phyloP scores from a whole-genome alignment of 2,329 filamentous ascomycete species.

The Calonectria montana region DNA sequence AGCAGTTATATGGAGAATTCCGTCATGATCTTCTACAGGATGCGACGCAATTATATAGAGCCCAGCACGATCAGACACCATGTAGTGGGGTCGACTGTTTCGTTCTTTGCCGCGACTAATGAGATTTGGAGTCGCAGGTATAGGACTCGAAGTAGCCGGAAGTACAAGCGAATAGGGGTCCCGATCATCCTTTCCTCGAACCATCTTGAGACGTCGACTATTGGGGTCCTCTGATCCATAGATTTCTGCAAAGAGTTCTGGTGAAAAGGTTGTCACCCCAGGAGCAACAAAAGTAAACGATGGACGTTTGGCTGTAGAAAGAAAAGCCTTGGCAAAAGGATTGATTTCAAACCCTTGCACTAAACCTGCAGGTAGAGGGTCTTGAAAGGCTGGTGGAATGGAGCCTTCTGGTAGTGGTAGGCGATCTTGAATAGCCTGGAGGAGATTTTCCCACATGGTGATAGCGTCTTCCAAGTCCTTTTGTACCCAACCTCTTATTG shows the following conservation, averaged over 20 bases:
- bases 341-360: not conserved
- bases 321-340: not conserved
- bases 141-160: not conserved
- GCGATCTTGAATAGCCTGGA: not conserved
- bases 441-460: not conserved
- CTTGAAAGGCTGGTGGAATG: not conserved
- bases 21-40: not conserved
- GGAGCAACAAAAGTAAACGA: not conserved
- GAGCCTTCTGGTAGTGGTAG: not conserved
- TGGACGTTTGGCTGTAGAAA: not conserved
- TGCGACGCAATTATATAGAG: not conserved
- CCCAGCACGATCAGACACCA: not conserved
- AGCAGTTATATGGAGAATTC: not conserved
- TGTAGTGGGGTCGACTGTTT: not conserved
- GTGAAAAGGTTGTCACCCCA: not conserved
- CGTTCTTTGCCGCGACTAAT: not conserved
- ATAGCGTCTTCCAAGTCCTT: not conserved
- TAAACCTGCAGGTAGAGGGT: not conserved
- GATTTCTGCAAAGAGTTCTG: not conserved
- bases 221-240: not conserved
- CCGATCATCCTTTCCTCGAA: not conserved
- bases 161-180: not conserved
- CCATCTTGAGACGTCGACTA: not conserved
- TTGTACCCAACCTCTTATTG: not conserved
- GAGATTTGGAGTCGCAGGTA: not conserved